phyloP scores from a whole-genome alignment of 176 grass and related monocot genomes.

The Chrysopogon serrulatus region DNA sequence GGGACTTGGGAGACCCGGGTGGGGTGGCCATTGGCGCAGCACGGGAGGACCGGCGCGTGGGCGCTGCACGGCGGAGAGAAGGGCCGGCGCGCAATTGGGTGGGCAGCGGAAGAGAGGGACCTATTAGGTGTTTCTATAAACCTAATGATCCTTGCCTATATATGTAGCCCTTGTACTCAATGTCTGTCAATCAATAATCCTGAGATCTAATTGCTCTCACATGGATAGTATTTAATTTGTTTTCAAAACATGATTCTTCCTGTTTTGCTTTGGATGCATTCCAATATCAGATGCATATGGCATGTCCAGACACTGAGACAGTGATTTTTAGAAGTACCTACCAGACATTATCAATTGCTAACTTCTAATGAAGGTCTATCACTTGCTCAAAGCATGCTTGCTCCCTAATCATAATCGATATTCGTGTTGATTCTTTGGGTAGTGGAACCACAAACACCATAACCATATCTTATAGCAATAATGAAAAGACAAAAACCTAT shows the following conservation, averaged over 20 bases:
- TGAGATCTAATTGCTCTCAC: too few species aligned
- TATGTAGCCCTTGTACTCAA: too few species aligned
- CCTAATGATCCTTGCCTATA: too few species aligned
- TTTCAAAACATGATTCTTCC: neutral
- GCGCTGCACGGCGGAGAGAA: too few species aligned
- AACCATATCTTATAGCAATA: neutral
- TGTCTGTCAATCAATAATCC: too few species aligned
- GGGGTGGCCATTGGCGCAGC: too few species aligned
- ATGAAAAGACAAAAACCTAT: neutral
- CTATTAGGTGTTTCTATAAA: too few species aligned
- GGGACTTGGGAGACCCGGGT: too few species aligned
- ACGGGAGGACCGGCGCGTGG: too few species aligned
- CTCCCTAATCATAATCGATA: neutral
- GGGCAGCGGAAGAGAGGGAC: too few species aligned
- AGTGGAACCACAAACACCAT: neutral
- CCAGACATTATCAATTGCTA: neutral
- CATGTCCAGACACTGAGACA: neutral
- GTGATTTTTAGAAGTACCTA: neutral
- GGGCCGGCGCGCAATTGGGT: too few species aligned
- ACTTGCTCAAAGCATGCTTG: neutral
- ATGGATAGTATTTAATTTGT: neutral
- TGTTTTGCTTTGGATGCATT: neutral
- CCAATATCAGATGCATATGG: neutral
- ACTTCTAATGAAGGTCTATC: neutral
- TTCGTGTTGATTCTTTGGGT: neutral